Evolutionary conservation across 2,329 filamentous ascomycete species (phyloP), one percentile per base, ranked within the genome.

Genomic region (Exophiala xenobiotica): DNA sequence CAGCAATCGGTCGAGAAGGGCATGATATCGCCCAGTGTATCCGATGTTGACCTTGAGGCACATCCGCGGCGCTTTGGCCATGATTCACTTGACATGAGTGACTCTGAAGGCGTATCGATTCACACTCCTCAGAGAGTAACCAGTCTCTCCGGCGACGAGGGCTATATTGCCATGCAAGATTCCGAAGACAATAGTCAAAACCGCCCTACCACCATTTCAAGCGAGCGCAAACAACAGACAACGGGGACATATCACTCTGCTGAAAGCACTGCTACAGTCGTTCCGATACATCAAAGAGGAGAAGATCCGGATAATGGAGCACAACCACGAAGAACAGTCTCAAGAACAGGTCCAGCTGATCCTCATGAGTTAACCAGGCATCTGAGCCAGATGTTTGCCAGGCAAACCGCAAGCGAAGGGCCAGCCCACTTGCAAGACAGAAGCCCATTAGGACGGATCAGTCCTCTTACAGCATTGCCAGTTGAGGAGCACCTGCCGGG

Each of bases 1-100:
- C 81, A 82, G 46, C 86, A 86, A 20, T 85, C 81, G 70, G 27
- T 26, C 31, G 47, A 48, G 16, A 53, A 50, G n/a, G 56, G 35
- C 3, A 11, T 44, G 16, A n/a, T 31, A 14, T 58, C 52, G 9
- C 41, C 52, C 3, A 50, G 23, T n/a, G 29, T 42, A 8, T 53
- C 53, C 3, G 41, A 54, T 16, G 26, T 51, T 19, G 46, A 53
- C 22, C 40, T 51, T 14, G 35, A 33, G 12, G 16, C 37, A 12
- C 29, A 47, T 14, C 22, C 35, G 20, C 51, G 40, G 20, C 46
- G 49, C 6, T 51, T 46, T 20, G 56, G 58, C 44, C 53, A 59
- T n/a, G 46, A 54, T 27, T 58, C 55, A 37, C 55, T 58, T 19
- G 59, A 61, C 31, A 54, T 60, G 56, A 59, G 58, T 27, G 58